Conservation (phyloP, 2,329 filamentous ascomycete genomes). For the Ophiostoma australiae region DNA sequence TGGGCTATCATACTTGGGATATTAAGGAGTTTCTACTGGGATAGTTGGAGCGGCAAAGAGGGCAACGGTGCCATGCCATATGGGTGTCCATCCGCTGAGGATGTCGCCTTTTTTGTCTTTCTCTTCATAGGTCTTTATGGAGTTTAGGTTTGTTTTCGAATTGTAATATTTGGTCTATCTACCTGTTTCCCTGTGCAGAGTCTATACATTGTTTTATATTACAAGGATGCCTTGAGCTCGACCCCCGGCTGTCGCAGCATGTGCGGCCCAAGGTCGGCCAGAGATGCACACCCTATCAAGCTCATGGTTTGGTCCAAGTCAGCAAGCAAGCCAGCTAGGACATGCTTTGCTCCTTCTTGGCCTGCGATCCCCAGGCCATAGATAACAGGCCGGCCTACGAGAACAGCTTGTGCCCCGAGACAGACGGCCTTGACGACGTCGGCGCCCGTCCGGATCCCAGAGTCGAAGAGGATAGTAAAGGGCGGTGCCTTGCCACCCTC, state of each 20-base stretch:
- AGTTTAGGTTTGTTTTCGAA: background rate
- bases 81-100: background rate
- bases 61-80: background rate
- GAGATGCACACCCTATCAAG: slow-evolving; percentile 45
- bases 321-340: slow-evolving; percentile 46
- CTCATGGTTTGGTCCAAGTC: slow-evolving; percentile 55
- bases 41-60: background rate
- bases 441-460: slow-evolving; percentile 50
- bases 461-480: slow-evolving; percentile 55
- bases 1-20: background rate
- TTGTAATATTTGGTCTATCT: background rate
- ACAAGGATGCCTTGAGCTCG: slow-evolving; percentile 18
- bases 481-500: background rate
- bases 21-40: slow-evolving; percentile 3
- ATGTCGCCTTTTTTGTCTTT: background rate
- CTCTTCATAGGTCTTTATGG: background rate
- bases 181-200: background rate
- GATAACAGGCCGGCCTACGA: slow-evolving; percentile 54
- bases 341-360: slow-evolving; percentile 49
- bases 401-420: slow-evolving; percentile 52
- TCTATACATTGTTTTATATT: background rate
- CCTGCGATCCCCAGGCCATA: slow-evolving; percentile 55
- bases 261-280: slow-evolving; percentile 37
- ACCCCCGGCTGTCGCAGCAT: slow-evolving; percentile 31
- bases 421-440: slow-evolving; percentile 55